Percentiles rank a stretch among this genome's conserved stretches.
phyloP scores from a whole-genome alignment of 176 grass and related monocot genomes.

The Zizania latifolia region DNA sequence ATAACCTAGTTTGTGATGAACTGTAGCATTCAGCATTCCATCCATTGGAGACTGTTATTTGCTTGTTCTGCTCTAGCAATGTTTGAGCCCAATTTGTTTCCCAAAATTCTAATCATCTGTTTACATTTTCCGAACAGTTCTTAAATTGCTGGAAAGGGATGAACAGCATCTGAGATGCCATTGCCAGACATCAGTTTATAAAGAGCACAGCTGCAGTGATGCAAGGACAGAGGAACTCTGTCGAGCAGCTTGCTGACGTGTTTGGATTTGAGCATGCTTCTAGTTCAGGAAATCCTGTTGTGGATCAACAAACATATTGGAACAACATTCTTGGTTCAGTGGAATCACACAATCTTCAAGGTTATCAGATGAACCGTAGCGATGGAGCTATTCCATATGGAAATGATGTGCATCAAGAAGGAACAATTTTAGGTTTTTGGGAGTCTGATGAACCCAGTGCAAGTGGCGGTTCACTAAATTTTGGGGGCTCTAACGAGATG shows the following conservation, averaged over 20 bases:
- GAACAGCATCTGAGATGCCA: conserved; percentile 18
- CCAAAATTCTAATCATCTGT: conserved; percentile 7
- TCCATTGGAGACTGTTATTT: not conserved
- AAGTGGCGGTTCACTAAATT: conserved; percentile 32
- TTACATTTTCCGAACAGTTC: not conserved
- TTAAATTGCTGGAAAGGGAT: not conserved
- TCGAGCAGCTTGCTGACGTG: conserved; percentile 41
- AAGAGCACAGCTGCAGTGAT: conserved; percentile 27
- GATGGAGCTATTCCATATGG: conserved; percentile 32
- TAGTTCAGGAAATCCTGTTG: conserved; percentile 39
- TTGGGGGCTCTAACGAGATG: conserved; percentile 23
- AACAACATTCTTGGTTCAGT: conserved; percentile 43
- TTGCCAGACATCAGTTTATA: conserved; percentile 16
- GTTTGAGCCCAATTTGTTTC: not conserved
- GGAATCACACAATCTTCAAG: conserved; percentile 46
- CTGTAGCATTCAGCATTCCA: not conserved
- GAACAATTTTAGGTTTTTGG: conserved; percentile 48
- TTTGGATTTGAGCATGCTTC: conserved; percentile 48
- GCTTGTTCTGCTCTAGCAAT: not conserved
- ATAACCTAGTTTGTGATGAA: no score
- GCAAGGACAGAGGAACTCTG: conserved; percentile 57
- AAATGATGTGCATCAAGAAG: conserved; percentile 37
- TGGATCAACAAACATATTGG: conserved; percentile 62
- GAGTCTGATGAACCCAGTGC: conserved; percentile 51
- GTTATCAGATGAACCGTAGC: conserved; percentile 26